Evolutionary conservation across 306 rosid species (phyloP).

Genomic region (Inga laurina): DNA sequence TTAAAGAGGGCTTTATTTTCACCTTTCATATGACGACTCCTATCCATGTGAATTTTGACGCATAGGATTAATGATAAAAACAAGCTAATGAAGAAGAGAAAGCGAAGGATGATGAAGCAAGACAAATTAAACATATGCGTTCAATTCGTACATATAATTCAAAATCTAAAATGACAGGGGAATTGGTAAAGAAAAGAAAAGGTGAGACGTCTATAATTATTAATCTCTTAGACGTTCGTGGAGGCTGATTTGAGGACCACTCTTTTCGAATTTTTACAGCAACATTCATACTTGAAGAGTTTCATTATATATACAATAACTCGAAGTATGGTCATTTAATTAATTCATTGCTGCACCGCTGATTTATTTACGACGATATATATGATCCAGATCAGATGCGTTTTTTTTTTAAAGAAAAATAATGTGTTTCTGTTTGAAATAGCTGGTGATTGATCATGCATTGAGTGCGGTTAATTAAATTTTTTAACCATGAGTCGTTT

Average conservation of each 20-base stretch:
- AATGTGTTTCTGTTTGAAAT: not conserved
- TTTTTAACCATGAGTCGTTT: not conserved
- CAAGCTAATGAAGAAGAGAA: not conserved
- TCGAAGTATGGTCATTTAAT: not conserved
- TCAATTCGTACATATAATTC: not conserved
- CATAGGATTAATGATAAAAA: not conserved
- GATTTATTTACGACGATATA: not conserved
- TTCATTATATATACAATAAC: not conserved
- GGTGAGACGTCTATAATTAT: not conserved
- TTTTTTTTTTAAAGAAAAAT: not conserved
- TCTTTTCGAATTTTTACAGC: constrained; percentile 16
- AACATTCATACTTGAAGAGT: constrained; percentile 4
- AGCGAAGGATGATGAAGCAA: not conserved
- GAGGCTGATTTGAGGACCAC: constrained; percentile 34
- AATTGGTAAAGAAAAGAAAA: not conserved
- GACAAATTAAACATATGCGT: not conserved
- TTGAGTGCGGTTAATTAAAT: not conserved
- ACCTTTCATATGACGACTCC: not conserved
- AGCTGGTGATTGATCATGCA: not conserved
- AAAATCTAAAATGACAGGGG: not conserved
- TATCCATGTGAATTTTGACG: too few relatives aligned
- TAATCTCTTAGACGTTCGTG: constrained; percentile 3
- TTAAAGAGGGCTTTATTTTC: not conserved
- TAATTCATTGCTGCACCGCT: not conserved
- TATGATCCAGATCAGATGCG: not conserved